Evolutionary conservation across 2,329 filamentous ascomycete species (phyloP).

Genomic region (Monilinia laxa): DNA sequence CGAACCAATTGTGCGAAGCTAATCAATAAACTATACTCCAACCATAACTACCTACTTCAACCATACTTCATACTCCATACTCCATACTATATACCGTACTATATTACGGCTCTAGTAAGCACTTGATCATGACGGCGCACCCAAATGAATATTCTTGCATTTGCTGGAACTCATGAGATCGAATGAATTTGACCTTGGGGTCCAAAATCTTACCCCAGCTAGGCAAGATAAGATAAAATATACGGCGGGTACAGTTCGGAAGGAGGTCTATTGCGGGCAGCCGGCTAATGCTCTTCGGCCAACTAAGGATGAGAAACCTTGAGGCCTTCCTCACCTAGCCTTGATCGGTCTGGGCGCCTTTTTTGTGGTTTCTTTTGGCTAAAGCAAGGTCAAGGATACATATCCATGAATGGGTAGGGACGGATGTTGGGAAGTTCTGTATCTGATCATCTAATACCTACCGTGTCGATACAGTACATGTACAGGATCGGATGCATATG

Average conservation of each 20-base stretch:
- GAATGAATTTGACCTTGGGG: conserved; percentile 14
- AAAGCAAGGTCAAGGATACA: conserved; percentile 9
- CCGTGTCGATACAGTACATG: conserved; percentile 14
- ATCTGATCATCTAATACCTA: background rate
- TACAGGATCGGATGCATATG: background rate
- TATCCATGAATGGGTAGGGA: background rate
- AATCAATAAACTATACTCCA: background rate
- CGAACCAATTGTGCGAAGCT: background rate
- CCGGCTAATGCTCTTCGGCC: conserved; percentile 11
- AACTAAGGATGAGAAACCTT: conserved; percentile 1
- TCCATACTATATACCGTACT: background rate
- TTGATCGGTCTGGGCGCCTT: background rate
- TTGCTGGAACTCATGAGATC: conserved; percentile 15
- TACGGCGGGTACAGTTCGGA: conserved; percentile 2
- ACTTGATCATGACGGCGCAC: background rate
- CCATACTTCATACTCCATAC: background rate
- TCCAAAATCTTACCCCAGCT: conserved; percentile 6
- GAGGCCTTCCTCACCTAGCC: background rate
- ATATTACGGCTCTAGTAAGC: conserved; percentile 13
- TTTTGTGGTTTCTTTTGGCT: background rate
- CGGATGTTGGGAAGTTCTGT: conserved; percentile 3
- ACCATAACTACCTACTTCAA: too few relatives aligned
- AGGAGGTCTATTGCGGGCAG: conserved; percentile 11
- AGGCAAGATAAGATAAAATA: conserved; percentile 9
- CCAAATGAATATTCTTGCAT: conserved; percentile 21